phyloP scores from a whole-genome alignment of 2,329 filamentous ascomycete genomes.

The Aspergillus pseudotamarii region DNA sequence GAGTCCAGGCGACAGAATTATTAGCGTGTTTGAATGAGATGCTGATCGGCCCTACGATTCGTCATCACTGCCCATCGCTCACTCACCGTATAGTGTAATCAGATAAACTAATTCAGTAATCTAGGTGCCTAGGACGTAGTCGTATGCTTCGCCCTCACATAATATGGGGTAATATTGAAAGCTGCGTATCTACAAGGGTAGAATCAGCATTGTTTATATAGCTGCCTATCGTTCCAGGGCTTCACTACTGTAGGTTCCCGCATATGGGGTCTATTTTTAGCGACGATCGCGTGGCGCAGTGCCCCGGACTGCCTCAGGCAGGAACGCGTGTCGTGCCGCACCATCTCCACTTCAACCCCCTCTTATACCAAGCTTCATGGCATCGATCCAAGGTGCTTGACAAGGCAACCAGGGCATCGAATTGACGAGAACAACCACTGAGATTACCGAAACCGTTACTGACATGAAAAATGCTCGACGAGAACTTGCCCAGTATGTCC shows the following conservation, averaged over 20 bases:
- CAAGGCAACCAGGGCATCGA: neutral
- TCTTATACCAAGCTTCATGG: conserved; percentile 6
- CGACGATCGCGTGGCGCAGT: conserved; percentile 10
- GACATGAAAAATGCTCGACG: conserved; percentile 73
- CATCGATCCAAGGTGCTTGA: neutral
- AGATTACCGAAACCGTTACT: neutral
- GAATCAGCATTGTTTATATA: neutral
- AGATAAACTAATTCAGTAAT: neutral
- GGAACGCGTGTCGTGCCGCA: neutral
- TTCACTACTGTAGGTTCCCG: neutral
- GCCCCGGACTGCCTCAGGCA: neutral
- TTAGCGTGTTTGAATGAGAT: neutral
- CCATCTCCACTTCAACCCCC: neutral
- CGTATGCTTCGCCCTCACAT: neutral
- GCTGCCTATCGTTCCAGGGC: neutral
- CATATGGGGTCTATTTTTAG: conserved; percentile 10
- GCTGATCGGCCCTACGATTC: conserved; percentile 1
- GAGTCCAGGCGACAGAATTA: neutral
- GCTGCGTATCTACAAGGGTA: neutral
- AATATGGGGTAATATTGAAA: neutral
- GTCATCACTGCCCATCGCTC: neutral
- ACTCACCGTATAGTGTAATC: neutral
- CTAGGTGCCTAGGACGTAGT: neutral
- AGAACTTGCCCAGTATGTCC: conserved; percentile 75
- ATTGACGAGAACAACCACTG: neutral